Evolutionary conservation across 192 early-diverging fungal genomes (phyloP).

Genomic region (Entomortierella chlamydospora): DNA sequence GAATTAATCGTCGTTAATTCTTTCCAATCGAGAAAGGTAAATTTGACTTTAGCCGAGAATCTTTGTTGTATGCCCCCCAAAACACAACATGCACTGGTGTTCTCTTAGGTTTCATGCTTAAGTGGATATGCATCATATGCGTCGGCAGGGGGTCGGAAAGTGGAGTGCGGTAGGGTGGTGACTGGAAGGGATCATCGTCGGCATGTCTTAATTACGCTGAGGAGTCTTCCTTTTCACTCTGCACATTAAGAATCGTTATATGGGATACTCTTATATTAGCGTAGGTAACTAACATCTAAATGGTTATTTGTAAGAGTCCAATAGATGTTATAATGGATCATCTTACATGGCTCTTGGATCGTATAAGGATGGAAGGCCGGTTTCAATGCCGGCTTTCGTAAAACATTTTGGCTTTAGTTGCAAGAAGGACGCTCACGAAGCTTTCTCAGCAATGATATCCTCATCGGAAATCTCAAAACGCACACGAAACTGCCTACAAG

Average conservation of each 20-base stretch:
- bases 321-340: neutral
- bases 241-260: neutral
- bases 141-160: constrained; percentile 8
- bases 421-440: neutral
- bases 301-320: neutral
- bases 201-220: neutral
- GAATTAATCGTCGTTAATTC: too few relatives aligned
- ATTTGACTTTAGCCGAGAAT: too few relatives aligned
- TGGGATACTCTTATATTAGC: neutral
- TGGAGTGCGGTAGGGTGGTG: constrained; percentile 4
- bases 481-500: neutral
- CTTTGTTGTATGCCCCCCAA: too few relatives aligned
- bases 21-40: too few relatives aligned
- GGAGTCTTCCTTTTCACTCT: neutral
- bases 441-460: neutral
- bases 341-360: neutral
- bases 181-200: neutral
- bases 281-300: neutral
- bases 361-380: neutral
- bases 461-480: neutral
- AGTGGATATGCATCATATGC: neutral
- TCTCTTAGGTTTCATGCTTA: constrained; percentile 7
- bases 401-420: neutral
- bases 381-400: neutral
- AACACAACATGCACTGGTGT: constrained; percentile 1